These are phyloP conservation scores for Rhizophora apiculata DNA, from an alignment of 345 rosid genomes.

Conservation along the genomic window DNA sequence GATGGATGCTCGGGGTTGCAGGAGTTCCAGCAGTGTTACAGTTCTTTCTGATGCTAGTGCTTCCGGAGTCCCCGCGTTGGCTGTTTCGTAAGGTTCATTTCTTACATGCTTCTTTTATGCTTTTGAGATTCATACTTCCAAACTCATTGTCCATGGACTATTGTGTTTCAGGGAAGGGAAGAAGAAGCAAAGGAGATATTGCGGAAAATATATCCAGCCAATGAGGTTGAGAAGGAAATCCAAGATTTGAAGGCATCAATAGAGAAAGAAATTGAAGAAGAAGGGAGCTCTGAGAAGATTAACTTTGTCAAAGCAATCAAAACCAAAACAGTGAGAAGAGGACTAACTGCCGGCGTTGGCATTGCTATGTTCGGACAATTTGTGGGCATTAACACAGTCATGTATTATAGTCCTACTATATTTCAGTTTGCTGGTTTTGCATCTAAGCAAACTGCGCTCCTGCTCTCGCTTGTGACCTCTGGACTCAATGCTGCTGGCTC, in stretches of 20 bases:
- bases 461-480: conserved; percentile 64
- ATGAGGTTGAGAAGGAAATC: conserved; percentile 67
- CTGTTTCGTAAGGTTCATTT: conserved; percentile 61
- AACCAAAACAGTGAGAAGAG: conserved; percentile 69
- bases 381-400: conserved; percentile 86
- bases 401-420: conserved; percentile 90
- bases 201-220: conserved; percentile 49
- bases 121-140: neutral
- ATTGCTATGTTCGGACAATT: conserved; percentile 84
- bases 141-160: neutral
- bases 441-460: conserved; percentile 75
- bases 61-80: conserved; percentile 96
- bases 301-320: conserved; percentile 47
- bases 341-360: conserved; percentile 78
- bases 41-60: conserved; percentile 62
- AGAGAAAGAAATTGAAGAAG: conserved; percentile 52
- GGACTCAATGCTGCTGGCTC: conserved; percentile 77
- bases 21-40: conserved; percentile 78
- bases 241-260: conserved; percentile 60
- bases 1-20: conserved; percentile 97
- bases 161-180: conserved; percentile 56
- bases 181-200: conserved; percentile 65
- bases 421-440: conserved; percentile 83
- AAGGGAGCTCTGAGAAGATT: conserved; percentile 53
- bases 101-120: neutral